Conservation (phyloP, 306 rosid genomes). For the Corylus avellana region DNA sequence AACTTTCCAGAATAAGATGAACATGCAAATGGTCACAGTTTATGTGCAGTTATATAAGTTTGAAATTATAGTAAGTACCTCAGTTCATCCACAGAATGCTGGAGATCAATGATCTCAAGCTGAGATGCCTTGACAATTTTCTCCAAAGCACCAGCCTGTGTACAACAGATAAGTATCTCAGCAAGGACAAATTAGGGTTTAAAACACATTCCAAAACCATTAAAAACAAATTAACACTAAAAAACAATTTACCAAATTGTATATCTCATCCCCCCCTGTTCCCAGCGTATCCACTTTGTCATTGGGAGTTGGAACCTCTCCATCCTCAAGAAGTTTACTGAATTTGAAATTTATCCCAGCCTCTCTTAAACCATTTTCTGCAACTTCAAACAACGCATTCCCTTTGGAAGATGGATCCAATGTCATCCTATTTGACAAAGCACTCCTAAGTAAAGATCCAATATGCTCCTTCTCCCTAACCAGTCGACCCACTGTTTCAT, state of each 20-base stretch:
- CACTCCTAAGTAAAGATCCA: conserved; percentile 88
- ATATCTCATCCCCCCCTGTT: conserved; percentile 76
- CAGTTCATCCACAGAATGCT: conserved; percentile 68
- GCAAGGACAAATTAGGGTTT: conserved; percentile 8
- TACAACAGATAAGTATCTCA: conserved; percentile 29
- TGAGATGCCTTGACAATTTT: conserved; percentile 90
- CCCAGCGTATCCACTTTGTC: conserved; percentile 39
- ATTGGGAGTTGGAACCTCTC: conserved; percentile 37
- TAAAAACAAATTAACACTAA: conserved; percentile 20
- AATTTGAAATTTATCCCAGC: conserved; percentile 91
- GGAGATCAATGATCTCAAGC: conserved; percentile 89
- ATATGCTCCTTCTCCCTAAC: conserved; percentile 86
- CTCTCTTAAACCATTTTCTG: conserved; percentile 87
- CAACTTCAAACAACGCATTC: conserved; percentile 71
- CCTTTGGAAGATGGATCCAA: conserved; percentile 55
- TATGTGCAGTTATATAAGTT: conserved; percentile 5
- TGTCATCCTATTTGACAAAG: conserved; percentile 66
- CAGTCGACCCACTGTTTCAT: conserved; percentile 65
- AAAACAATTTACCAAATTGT: conserved; percentile 58
- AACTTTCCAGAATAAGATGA: neutral
- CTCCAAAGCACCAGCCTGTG: conserved; percentile 95
- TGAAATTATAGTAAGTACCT: conserved; percentile 51
- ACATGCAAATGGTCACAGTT: neutral
- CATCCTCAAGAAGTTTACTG: conserved; percentile 67
- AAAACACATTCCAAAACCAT: conserved; percentile 10